Evolutionary conservation across 148 eudicot species (phyloP).

Genomic region (Rhododendron griersonianum): DNA sequence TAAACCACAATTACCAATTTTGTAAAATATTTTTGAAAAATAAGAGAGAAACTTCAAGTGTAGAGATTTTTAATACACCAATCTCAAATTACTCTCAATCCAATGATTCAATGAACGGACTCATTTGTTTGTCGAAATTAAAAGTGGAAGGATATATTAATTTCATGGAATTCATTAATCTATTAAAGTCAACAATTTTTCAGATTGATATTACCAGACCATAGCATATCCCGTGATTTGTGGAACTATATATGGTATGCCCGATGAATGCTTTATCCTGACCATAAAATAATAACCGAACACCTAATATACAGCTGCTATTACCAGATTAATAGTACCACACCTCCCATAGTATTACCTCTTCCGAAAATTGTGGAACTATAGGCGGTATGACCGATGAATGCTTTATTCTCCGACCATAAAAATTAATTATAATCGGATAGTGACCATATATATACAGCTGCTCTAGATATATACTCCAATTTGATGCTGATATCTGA

Average conservation of each 20-base stretch:
- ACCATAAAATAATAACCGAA: too few species aligned
- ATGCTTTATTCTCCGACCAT: not conserved
- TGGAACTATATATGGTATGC: not conserved
- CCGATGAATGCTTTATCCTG: too few species aligned
- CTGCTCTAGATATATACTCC: not conserved
- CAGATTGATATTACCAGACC: not conserved
- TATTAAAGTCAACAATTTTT: not conserved
- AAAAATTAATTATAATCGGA: not conserved
- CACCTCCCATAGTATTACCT: not conserved
- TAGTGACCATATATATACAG: too few species aligned
- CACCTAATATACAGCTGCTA: too few species aligned
- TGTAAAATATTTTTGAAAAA: too few species aligned
- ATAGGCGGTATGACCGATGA: not conserved
- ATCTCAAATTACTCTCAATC: not conserved
- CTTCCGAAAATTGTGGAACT: not conserved
- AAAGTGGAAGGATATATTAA: not conserved
- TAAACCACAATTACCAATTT: not conserved
- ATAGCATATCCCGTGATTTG: not conserved
- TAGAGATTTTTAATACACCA: too few species aligned
- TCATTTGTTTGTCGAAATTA: not conserved
- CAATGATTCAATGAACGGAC: not conserved
- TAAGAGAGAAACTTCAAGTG: too few species aligned
- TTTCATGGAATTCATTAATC: not conserved
- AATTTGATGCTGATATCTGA: not conserved
- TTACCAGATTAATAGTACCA: too few species aligned